These are phyloP conservation scores for Articulospora tetracladia DNA, from an alignment of 495 filamentous ascomycete species.

Conservation along the genomic window DNA sequence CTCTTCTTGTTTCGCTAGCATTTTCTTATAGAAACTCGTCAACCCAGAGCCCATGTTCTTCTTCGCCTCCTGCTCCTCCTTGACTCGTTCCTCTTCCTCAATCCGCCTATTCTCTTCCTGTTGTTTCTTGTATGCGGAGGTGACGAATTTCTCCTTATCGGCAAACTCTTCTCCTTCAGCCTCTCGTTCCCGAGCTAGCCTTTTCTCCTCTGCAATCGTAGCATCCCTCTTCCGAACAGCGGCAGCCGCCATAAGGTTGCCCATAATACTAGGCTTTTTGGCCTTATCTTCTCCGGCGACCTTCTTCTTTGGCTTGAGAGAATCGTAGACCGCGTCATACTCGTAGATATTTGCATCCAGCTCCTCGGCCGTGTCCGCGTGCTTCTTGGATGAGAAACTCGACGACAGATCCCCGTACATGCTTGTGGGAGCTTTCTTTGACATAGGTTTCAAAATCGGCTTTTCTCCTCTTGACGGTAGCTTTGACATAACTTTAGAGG, in stretches of 20 bases:
- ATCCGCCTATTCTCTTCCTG: conserved; percentile 76
- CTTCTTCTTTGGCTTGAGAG: conserved; percentile 42
- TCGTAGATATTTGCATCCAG: conserved; percentile 70
- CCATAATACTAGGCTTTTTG: conserved; percentile 79
- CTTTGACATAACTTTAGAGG: background rate
- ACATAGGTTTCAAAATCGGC: conserved; percentile 27
- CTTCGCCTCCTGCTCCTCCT: conserved; percentile 66
- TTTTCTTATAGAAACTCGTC: conserved; percentile 79
- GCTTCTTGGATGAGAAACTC: conserved; percentile 47
- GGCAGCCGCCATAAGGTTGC: conserved; percentile 70
- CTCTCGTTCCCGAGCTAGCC: conserved; percentile 82
- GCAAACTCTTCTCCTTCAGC: conserved; percentile 91
- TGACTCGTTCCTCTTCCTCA: conserved; percentile 74
- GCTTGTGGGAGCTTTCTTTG: conserved; percentile 28
- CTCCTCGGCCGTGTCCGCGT: conserved; percentile 51
- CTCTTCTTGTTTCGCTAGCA: conserved; percentile 74
- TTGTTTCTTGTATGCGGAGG: conserved; percentile 89
- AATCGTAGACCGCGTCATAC: conserved; percentile 72
- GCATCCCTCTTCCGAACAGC: conserved; percentile 86
- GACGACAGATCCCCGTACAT: conserved; percentile 54
- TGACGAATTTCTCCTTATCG: conserved; percentile 97
- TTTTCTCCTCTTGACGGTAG: conserved; percentile 17
- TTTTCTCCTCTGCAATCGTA: conserved; percentile 80
- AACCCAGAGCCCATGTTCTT: conserved; percentile 70
- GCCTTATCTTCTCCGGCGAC: conserved; percentile 33